Evolutionary conservation across 2,329 filamentous ascomycete genomes (phyloP).

Genomic region (Stagonosporopsis tanaceti): DNA sequence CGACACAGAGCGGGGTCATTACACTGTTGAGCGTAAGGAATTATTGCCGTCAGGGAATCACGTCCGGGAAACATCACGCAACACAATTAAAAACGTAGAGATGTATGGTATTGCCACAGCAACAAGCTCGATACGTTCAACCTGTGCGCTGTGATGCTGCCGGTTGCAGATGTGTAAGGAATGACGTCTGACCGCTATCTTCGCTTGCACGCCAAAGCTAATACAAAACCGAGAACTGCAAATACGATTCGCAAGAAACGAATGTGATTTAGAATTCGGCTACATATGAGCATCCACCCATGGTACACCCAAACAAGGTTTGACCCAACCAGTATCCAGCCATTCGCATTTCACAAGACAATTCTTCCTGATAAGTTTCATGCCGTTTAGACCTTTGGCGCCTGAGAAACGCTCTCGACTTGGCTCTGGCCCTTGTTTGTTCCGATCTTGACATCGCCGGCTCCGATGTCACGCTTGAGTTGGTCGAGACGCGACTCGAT

Average conservation of each 20-base stretch:
- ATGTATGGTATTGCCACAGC: too few relatives aligned
- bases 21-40: background rate
- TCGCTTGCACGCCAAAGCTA: background rate
- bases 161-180: background rate
- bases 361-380: background rate
- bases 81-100: background rate
- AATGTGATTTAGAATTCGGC: too few relatives aligned
- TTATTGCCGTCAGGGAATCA: background rate
- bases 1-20: background rate
- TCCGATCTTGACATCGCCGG: slow-evolving; percentile 42
- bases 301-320: background rate
- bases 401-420: slow-evolving; percentile 26
- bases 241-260: too few relatives aligned
- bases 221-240: background rate
- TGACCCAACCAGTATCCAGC: too few relatives aligned
- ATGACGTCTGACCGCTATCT: background rate
- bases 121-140: background rate
- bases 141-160: background rate
- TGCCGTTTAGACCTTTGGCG: slow-evolving; percentile 24
- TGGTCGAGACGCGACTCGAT: slow-evolving; percentile 46
- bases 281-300: too few relatives aligned
- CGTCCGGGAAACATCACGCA: background rate
- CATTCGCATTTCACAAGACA: background rate
- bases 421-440: slow-evolving; percentile 13
- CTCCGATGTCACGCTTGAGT: slow-evolving; percentile 48